Percentiles rank a stretch among this genome's conserved stretches.
phyloP scores from a whole-genome alignment of 805 yeast genomes.

The Metschnikowia colocasiae region DNA sequence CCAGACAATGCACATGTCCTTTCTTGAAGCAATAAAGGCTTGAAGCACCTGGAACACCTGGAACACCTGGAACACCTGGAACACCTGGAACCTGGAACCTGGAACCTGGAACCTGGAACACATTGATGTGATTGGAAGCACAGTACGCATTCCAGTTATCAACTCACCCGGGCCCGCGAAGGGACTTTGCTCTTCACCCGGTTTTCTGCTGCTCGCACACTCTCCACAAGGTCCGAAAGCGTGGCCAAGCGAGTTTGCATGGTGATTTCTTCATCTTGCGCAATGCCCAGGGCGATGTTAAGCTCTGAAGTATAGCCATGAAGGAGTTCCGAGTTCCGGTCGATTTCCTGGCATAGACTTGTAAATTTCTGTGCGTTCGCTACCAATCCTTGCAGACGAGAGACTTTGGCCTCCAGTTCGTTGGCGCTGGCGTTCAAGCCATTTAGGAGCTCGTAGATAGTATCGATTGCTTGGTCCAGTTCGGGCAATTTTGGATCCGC shows the following conservation, averaged over 20 bases:
- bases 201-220: conserved; percentile 11
- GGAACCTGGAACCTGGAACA: too few species aligned
- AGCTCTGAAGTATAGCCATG: conserved; percentile 18
- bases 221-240: conserved; percentile 26
- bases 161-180: too few species aligned
- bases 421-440: conserved; percentile 12
- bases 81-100: too few species aligned
- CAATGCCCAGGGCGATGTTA: conserved; percentile 6
- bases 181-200: conserved; percentile 1
- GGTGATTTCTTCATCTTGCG: conserved; percentile 19
- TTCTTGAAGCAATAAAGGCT: too few species aligned
- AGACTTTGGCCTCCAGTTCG: neutral
- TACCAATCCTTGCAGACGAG: conserved; percentile 6
- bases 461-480: conserved; percentile 17
- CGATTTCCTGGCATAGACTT: neutral
- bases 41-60: too few species aligned
- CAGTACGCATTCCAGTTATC: too few species aligned
- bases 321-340: conserved; percentile 5
- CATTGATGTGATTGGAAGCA: too few species aligned
- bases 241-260: conserved; percentile 19
- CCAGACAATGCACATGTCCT: too few species aligned
- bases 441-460: conserved; percentile 18
- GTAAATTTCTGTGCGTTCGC: conserved; percentile 1
- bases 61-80: too few species aligned
- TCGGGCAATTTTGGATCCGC: conserved; percentile 11